Evolutionary conservation across 2,329 filamentous ascomycete species (phyloP).

Genomic region (Domatiomyces globalis): DNA sequence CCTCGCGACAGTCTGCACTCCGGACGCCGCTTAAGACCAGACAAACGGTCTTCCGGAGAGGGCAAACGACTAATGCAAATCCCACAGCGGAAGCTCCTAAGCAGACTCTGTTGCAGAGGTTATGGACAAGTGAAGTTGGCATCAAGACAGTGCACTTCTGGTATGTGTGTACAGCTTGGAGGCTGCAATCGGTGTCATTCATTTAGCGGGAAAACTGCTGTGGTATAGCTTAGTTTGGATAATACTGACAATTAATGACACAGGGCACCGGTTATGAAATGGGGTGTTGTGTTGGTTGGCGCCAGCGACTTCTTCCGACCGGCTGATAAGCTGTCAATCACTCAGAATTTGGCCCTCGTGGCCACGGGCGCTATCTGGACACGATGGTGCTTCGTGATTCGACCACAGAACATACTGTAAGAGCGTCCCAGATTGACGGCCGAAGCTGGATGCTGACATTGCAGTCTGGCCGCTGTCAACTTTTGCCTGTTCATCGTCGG

Average conservation of each 20-base stretch:
- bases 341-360: slow-evolving; percentile 80
- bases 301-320: slow-evolving; percentile 84
- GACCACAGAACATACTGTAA: slow-evolving; percentile 78
- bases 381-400: slow-evolving; percentile 95
- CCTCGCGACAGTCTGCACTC: slow-evolving; percentile 34
- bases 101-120: slow-evolving; percentile 51
- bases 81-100: slow-evolving; percentile 25
- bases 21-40: slow-evolving; percentile 38
- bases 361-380: slow-evolving; percentile 95
- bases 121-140: slow-evolving; percentile 71
- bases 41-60: slow-evolving; percentile 45
- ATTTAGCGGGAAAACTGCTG: not conserved
- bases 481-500: slow-evolving; percentile 92
- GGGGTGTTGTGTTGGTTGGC: slow-evolving; percentile 83
- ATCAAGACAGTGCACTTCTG: slow-evolving; percentile 97
- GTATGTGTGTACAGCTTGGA: slow-evolving; percentile 36
- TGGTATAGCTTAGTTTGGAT: not conserved
- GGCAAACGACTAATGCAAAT: slow-evolving; percentile 52
- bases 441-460: not conserved
- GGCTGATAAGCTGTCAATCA: slow-evolving; percentile 80
- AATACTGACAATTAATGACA: not conserved
- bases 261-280: slow-evolving; percentile 95
- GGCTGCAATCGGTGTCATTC: not conserved
- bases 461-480: slow-evolving; percentile 81
- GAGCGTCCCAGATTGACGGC: slow-evolving; percentile 20